Conservation (phyloP, 2,329 filamentous ascomycete species). For the Colletotrichum chlorophyti region DNA sequence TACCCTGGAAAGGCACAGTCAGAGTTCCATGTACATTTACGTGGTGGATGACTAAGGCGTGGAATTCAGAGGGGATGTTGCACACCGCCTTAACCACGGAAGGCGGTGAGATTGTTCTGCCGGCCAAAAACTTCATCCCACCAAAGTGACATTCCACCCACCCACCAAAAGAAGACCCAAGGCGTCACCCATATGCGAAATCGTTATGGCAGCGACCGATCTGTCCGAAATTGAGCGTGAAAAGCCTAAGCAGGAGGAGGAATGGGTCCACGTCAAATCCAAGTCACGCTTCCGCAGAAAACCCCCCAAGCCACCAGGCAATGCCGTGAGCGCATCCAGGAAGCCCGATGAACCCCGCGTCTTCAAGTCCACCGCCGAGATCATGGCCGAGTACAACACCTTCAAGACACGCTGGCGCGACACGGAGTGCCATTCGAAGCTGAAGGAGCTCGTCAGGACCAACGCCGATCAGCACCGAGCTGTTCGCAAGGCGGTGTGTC, state of each 20-base stretch:
- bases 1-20: too few species aligned
- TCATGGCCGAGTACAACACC: constrained; percentile 38
- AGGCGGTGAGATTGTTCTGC: constrained; percentile 25
- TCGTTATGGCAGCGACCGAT: constrained; percentile 13
- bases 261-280: constrained; percentile 31
- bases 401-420: constrained; percentile 37
- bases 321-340: not conserved
- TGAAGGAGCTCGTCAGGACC: constrained; percentile 42
- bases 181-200: not conserved
- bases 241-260: constrained; percentile 25
- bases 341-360: constrained; percentile 16
- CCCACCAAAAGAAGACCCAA: not conserved
- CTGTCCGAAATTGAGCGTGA: not conserved
- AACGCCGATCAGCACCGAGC: constrained; percentile 30
- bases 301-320: not conserved
- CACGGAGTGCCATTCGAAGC: constrained; percentile 34
- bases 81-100: not conserved
- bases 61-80: too few species aligned
- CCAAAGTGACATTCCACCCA: constrained; percentile 1
- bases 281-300: constrained; percentile 27
- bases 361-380: constrained; percentile 32
- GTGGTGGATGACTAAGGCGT: too few species aligned
- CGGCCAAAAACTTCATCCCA: constrained; percentile 24
- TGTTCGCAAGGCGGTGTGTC: constrained; percentile 54
- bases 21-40: too few species aligned